Evolutionary conservation across 495 filamentous ascomycete species (phyloP), one percentile per base, ranked within the genome.

Genomic region (Arthonia radiata): DNA sequence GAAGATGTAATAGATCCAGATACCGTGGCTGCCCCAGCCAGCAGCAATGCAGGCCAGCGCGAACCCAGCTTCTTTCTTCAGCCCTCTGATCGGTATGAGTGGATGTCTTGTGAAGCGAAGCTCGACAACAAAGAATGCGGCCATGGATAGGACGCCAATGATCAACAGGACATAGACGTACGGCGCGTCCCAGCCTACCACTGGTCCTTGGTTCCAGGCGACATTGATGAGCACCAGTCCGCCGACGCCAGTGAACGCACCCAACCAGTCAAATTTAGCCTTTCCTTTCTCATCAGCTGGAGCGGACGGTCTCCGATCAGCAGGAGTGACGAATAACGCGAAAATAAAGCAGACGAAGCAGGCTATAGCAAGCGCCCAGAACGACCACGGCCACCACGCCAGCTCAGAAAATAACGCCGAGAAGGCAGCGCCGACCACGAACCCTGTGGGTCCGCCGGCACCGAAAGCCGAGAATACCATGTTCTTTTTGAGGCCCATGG

Each of bases 361-460:
- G 9, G 56, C 41, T 30, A 65, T 54, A 3, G 50, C 52, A 28
- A 63, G 50, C 3, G 47, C 43, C 60, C 58, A 75, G 36, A 59
- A 74, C 0, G 58, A 48, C 72, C 71, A 77, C 1, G 59, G 63
- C 72, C 70, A 77, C 57, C 59, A 67, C 2, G 48, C 53, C 8
- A 50, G 32, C 17, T 61, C 44, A 4, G 62, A 49, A 3, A 69
- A 60, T 3, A 73, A 25, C 1, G 46, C 43, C 0, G 52, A 44
- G 29, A 71, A 59, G 0, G 57, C 40, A 1, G 46, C 46, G 0
- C 66, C 69, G 1, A 64, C 5, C 2, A 63, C 35, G 14, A 42
- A 49, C 0, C 71, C 67, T 3, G 39, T 48, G 0, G 69, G 71
- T 0, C 68, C 67, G 22, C 51, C 52, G 1, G 62, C 66, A 3